phyloP scores from a whole-genome alignment of 2,329 filamentous ascomycete species.

The Colletotrichum sojae region DNA sequence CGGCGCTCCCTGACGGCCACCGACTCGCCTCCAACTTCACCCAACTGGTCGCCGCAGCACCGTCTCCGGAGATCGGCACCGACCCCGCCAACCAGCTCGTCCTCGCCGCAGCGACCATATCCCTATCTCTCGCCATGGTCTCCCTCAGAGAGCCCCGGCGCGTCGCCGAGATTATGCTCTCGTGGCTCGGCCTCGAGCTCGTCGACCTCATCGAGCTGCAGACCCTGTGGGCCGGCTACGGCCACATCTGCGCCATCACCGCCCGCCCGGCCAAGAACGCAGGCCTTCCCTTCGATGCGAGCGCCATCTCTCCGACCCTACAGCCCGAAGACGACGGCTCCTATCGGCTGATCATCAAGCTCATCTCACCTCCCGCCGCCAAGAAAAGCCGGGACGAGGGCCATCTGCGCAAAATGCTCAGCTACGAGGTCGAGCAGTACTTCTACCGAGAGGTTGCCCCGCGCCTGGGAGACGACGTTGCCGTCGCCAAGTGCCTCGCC shows the following conservation, averaged over 20 bases:
- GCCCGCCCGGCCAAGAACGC: constrained; percentile 51
- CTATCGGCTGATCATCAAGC: constrained; percentile 68
- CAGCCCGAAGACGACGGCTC: constrained; percentile 41
- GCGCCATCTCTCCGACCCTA: constrained; percentile 40
- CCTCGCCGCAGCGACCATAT: background rate
- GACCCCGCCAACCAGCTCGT: constrained; percentile 6
- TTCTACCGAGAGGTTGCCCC: constrained; percentile 74
- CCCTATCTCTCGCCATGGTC: constrained; percentile 16
- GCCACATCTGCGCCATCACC: constrained; percentile 68
- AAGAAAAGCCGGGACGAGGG: constrained; percentile 64
- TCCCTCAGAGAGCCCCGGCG: constrained; percentile 45
- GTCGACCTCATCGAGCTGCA: constrained; percentile 57
- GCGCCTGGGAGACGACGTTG: constrained; percentile 56
- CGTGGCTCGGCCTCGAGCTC: constrained; percentile 56
- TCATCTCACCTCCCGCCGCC: constrained; percentile 68
- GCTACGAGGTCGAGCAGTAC: constrained; percentile 76
- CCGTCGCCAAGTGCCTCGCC: constrained; percentile 65
- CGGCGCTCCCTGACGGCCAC: constrained; percentile 5
- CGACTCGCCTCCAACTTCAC: constrained; percentile 30
- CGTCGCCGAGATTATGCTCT: constrained; percentile 57
- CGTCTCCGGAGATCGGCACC: background rate
- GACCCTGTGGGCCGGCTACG: constrained; percentile 66
- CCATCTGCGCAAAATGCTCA: constrained; percentile 75
- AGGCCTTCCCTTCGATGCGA: background rate
- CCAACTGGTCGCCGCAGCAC: constrained; percentile 13